phyloP scores from a whole-genome alignment of 192 early-diverging fungal genomes.

The Coemansia sp. region DNA sequence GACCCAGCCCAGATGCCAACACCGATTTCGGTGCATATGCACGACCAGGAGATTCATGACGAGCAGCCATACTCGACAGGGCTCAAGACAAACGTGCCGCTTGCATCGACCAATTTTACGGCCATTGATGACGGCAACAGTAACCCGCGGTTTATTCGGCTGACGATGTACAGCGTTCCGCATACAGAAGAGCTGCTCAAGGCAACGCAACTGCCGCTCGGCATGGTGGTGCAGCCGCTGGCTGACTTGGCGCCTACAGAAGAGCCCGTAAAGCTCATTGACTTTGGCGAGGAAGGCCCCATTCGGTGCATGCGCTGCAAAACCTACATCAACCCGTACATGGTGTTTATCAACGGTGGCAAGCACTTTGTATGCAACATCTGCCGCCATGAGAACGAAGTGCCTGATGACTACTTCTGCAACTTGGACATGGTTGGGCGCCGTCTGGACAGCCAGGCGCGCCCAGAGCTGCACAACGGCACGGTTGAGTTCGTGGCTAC shows the following conservation, averaged over 20 bases:
- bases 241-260: conserved; percentile 78
- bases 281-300: conserved; percentile 84
- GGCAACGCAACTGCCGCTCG: conserved; percentile 78
- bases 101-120: conserved; percentile 75
- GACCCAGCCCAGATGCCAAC: conserved; percentile 95
- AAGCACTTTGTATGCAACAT: conserved; percentile 92
- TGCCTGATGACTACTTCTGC: conserved; percentile 87
- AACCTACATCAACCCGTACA: conserved; percentile 91
- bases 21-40: conserved; percentile 78
- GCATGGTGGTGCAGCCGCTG: conserved; percentile 87
- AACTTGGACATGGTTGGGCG: conserved; percentile 91
- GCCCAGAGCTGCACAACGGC: conserved; percentile 89
- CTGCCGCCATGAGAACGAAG: conserved; percentile 80
- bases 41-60: conserved; percentile 72
- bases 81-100: conserved; percentile 66
- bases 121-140: conserved; percentile 90
- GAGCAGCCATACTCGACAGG: conserved; percentile 71
- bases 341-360: conserved; percentile 85
- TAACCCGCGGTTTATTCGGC: conserved; percentile 87
- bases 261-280: conserved; percentile 73
- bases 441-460: conserved; percentile 75
- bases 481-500: conserved; percentile 87
- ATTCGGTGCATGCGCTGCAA: conserved; percentile 88
- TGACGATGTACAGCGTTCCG: conserved; percentile 86
- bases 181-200: conserved; percentile 75